Base-by-base conservation (phyloP, 176 grass and related monocot species). In the Bonia amplexicaulis region DNA sequence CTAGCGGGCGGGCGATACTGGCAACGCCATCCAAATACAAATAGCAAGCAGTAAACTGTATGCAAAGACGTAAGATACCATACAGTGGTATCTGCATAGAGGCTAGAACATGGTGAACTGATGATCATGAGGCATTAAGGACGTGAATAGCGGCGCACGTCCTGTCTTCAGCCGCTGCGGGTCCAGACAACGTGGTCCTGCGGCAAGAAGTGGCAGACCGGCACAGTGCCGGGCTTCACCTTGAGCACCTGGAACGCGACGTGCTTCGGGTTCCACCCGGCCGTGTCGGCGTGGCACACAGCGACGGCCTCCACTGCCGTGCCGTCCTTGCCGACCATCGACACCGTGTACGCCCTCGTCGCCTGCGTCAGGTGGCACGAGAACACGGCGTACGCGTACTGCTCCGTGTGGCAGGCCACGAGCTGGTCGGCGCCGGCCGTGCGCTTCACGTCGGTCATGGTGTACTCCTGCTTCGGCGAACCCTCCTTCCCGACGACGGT, bases 151-250 rank as follows among this genome's bases (percentile, higher is more conserved):
- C 37, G 59, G 19, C 22, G 11, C 42, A 3, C 54, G 7, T 27
- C 39, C 26, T 20, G 16, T 7, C 55, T 67, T 81, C 85, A 93
- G 72, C 70, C 81, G 73, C 77, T 82, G 81, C 89, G 89, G 68
- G 81, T 91, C 90, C 92, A 97, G 42, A 97, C 83, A 57, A 97
- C 86, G 69, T 94, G 85, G 62, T 92, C 90, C 78, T 97, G 90
- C 64, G 94, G 90, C 82, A 94, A 51, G 86, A 97, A 94, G 54
- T 97, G 94, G 90, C 94, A 97, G 44, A 97, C 79, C 1, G 94
- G 94, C 61, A 83, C 92, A 2, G 77, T 87, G 77, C 94, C 94
- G 29, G 94, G 94, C 90, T 94, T 89, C 73, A 94, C 92, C 7
- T 89, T 77, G 72, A 97, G 90, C 52, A 92, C 71, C 83, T 94